These are phyloP conservation scores for Tylopilus sp. DNA, from an alignment of 768 basidiomycete genomes.

Conservation along the genomic window DNA sequence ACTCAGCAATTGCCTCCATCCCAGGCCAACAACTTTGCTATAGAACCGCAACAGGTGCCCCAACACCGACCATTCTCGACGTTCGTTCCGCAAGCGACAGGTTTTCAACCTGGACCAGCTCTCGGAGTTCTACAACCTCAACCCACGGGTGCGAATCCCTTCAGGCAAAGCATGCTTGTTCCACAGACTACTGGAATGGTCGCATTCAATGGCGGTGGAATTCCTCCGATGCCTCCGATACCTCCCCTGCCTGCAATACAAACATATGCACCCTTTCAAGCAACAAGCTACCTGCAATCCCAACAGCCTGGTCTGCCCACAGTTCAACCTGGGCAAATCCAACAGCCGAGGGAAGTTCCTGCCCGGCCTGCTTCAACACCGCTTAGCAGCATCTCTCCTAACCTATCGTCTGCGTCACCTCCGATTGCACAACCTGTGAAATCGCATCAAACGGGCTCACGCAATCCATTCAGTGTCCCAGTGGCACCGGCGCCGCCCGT, in stretches of 20 bases:
- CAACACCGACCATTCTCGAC: conserved; percentile 54
- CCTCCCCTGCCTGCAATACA: conserved; percentile 7
- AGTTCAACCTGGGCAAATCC: conserved; percentile 6
- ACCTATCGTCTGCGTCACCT: conserved; percentile 34
- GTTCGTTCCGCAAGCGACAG: conserved; percentile 55
- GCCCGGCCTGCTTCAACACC: conserved; percentile 74
- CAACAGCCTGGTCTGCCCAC: conserved; percentile 10
- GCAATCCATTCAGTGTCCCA: conserved; percentile 90
- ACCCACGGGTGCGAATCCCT: conserved; percentile 70
- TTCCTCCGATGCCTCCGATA: conserved; percentile 7
- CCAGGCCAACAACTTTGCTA: conserved; percentile 22
- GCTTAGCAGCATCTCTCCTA: conserved; percentile 39
- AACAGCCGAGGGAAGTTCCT: conserved; percentile 33
- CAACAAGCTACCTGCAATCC: conserved; percentile 10
- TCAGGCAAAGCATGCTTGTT: conserved; percentile 74
- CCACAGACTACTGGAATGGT: conserved; percentile 62
- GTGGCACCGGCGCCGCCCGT: conserved; percentile 57
- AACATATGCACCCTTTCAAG: conserved; percentile 10
- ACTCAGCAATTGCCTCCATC: conserved; percentile 9
- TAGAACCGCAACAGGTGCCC: conserved; percentile 35
- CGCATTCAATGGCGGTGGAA: conserved; percentile 35
- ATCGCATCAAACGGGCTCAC: conserved; percentile 89
- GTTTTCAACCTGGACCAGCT: conserved; percentile 38
- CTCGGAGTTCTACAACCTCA: conserved; percentile 51
- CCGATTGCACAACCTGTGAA: conserved; percentile 62